phyloP scores from a whole-genome alignment of 371 early-diverging fungal genomes.

The Saksenaea vasiformis region DNA sequence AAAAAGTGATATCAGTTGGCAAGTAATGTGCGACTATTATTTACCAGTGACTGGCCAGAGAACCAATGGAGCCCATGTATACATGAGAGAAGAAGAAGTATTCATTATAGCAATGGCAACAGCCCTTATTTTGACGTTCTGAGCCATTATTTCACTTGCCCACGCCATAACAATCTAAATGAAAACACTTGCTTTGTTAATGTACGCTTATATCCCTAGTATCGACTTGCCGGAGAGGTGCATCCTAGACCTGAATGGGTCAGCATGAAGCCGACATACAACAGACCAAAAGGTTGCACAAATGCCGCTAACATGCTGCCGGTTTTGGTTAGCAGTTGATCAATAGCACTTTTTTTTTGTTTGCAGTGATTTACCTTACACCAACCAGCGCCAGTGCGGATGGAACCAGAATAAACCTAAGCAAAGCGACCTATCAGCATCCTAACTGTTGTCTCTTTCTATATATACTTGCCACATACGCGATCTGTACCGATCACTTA shows the following conservation, averaged over 20 bases:
- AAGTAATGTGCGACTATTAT: neutral
- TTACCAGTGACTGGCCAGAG: constrained; percentile 55
- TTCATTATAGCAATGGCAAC: constrained; percentile 53
- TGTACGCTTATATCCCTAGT: neutral
- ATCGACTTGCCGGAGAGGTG: constrained; percentile 32
- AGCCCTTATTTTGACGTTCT: constrained; percentile 36
- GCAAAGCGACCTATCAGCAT: neutral
- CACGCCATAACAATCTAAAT: constrained; percentile 51
- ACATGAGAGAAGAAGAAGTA: constrained; percentile 40
- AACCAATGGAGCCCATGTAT: constrained; percentile 39
- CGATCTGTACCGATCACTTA: constrained; percentile 38
- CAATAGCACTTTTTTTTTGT: neutral
- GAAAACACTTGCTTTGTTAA: neutral
- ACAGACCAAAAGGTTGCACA: constrained; percentile 45
- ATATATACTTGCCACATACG: constrained; percentile 33
- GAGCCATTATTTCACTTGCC: constrained; percentile 49
- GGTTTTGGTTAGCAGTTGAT: neutral
- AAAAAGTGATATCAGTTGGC: neutral
- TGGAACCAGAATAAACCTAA: constrained; percentile 40
- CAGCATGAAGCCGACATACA: constrained; percentile 41
- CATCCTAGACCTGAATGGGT: constrained; percentile 41
- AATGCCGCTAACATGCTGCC: constrained; percentile 33
- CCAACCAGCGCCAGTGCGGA: constrained; percentile 35
- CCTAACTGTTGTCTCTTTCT: neutral
- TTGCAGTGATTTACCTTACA: constrained; percentile 8